Evolutionary conservation across 225 moss, liverwort and hornwort species (phyloP), one percentile per base, ranked within the genome.

Genomic region (Thuidium tamariscinum): DNA sequence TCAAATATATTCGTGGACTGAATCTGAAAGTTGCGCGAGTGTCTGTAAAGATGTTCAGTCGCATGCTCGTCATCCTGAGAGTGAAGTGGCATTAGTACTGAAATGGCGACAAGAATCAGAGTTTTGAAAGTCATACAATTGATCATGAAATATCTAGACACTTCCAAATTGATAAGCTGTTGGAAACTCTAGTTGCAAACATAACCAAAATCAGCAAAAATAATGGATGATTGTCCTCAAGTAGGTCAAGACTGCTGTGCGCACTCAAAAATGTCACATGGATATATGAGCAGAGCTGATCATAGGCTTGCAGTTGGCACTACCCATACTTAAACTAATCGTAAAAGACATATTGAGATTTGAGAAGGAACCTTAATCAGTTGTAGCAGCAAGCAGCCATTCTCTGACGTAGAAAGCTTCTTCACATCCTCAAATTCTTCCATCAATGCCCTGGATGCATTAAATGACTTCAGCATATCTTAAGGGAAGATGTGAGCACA

Each of bases 341-440:
- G 46, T 61, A 34, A 62, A 60, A 44, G 26, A 51, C 42, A 64
- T 42, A 63, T 36, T 65, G 79, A 86, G 64, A 11, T 59, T 36
- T 65, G 79, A 86, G 64, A 11, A 25, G 51, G 55, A 61, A 94
- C 92, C 94, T 92, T 86, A 49, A 92, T 87, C 67, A 92, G 41
- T 75, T 92, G 92, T n/a, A 94, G 82, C 48, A 94, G 66, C 87
- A 91, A 82, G 39, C 65, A 86, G 52, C 89, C 94, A 72, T 92
- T 91, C 66, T 86, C 92, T 37, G 88, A 91, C 32, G 87, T 80
- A 84, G 87, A 88, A 71, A 92, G 92, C 74, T 89, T 83, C 60
- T 85, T 80, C 7, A 87, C 84, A 83, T 88, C 85, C 86, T 94
- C 93, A 87, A 88, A 94, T 84, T 93, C 87, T 67, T 91, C 94